These are phyloP conservation scores for Colletotrichum magnum DNA, from an alignment of 2,329 filamentous ascomycete genomes.

Conservation along the genomic window DNA sequence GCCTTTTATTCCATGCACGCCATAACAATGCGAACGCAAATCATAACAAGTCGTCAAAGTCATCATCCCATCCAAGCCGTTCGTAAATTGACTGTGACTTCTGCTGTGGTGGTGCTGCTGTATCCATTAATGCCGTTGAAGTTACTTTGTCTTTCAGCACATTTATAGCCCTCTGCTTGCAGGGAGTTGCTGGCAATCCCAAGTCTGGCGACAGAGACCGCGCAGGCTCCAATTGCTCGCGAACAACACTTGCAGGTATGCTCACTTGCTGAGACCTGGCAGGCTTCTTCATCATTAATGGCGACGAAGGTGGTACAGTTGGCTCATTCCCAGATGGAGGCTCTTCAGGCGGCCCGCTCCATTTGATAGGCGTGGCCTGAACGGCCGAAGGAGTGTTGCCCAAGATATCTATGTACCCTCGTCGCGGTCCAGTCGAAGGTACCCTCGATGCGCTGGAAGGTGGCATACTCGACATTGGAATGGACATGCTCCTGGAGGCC, in stretches of 20 bases:
- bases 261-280: conserved; percentile 23
- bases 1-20: conserved; percentile 40
- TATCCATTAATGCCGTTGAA: conserved; percentile 21
- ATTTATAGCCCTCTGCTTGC: conserved; percentile 48
- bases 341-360: conserved; percentile 1
- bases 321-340: conserved; percentile 42
- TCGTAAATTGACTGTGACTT: conserved; percentile 65
- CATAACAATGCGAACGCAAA: conserved; percentile 35
- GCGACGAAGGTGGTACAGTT: conserved; percentile 54
- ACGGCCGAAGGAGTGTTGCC: conserved; percentile 37
- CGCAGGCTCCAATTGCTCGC: conserved; percentile 40
- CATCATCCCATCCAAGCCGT: conserved; percentile 71
- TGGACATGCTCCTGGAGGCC: conserved; percentile 19
- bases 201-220: conserved; percentile 32
- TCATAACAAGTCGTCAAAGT: conserved; percentile 63
- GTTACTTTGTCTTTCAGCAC: conserved; percentile 40
- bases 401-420: conserved; percentile 49
- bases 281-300: conserved; percentile 48
- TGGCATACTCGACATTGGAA: conserved; percentile 45
- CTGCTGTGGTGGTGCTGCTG: conserved; percentile 33
- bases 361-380: conserved; percentile 39
- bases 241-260: conserved; percentile 46
- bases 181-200: conserved; percentile 55
- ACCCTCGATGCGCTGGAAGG: conserved; percentile 57
- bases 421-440: conserved; percentile 58